Evolutionary conservation across 1,284 basidiomycete species (phyloP).

Genomic region (Cystobasidiaceae sp.): DNA sequence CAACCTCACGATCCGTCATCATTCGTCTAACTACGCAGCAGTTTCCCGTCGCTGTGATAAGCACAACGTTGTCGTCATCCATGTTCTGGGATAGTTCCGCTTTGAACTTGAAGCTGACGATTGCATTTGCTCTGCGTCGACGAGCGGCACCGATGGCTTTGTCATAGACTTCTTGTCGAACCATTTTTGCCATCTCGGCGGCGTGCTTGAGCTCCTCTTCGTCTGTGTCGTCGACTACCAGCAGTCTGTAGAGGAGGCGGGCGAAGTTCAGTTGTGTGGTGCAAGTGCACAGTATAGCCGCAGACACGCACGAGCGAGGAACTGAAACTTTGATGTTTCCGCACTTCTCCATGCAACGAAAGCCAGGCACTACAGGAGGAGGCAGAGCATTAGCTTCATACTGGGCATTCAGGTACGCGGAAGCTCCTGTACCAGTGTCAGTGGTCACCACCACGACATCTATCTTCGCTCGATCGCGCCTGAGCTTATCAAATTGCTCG

Average conservation of each 20-base stretch:
- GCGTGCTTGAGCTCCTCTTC: slow-evolving; percentile 10
- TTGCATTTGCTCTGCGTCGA: slow-evolving; percentile 15
- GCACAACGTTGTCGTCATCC: slow-evolving; percentile 7
- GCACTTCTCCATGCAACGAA: not conserved
- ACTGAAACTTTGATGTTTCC: slow-evolving; percentile 11
- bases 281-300: not conserved
- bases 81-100: not conserved
- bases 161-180: slow-evolving; percentile 27
- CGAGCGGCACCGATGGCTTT: slow-evolving; percentile 10
- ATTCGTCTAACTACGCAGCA: not conserved
- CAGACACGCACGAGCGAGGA: slow-evolving; percentile 12
- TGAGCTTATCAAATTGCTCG: not conserved
- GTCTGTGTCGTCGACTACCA: slow-evolving; percentile 1
- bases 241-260: not conserved
- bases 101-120: slow-evolving; percentile 16
- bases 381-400: not conserved
- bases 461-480: not conserved
- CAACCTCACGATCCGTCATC: not conserved
- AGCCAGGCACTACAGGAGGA: slow-evolving; percentile 16
- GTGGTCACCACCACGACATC: slow-evolving; percentile 14
- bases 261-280: not conserved
- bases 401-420: not conserved
- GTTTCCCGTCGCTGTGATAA: slow-evolving; percentile 6
- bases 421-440: not conserved
- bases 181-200: slow-evolving; percentile 6